phyloP scores from a whole-genome alignment of 1,139 yeast genomes.

The Hyphopichia fennica region DNA sequence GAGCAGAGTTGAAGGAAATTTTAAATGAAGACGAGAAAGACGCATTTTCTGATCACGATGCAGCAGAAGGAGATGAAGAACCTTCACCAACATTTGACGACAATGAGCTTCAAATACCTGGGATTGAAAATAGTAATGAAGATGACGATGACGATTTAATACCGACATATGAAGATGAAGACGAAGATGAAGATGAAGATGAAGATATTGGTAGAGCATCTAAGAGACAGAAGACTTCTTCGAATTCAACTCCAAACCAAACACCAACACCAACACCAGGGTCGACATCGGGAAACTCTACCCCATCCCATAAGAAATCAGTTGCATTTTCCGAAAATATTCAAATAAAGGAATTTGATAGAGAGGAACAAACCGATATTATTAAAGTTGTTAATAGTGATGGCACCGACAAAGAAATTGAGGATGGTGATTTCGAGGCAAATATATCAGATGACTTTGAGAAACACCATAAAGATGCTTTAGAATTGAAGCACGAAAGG shows the following conservation, averaged over 20 bases:
- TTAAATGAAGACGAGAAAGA: conserved; percentile 23
- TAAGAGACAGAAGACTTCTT: conserved; percentile 21
- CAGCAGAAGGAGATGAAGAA: conserved; percentile 16
- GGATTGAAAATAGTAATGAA: conserved; percentile 16
- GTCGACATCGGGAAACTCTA: conserved; percentile 26
- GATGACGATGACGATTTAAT: conserved; percentile 28
- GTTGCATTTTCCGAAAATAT: conserved; percentile 49
- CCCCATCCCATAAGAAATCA: conserved; percentile 31
- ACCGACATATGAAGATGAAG: conserved; percentile 38
- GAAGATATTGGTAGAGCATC: conserved; percentile 12
- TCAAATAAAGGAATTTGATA: conserved; percentile 44
- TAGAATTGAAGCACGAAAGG: conserved; percentile 30
- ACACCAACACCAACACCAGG: conserved; percentile 7
- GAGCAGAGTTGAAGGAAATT: conserved; percentile 47
- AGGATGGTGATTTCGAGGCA: conserved; percentile 15
- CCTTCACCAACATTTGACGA: conserved; percentile 19
- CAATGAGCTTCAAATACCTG: conserved; percentile 18
- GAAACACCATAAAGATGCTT: conserved; percentile 30
- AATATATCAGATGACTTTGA: conserved; percentile 15
- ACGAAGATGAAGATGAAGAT: conserved; percentile 28
- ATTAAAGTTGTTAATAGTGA: conserved; percentile 19
- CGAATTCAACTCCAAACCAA: conserved; percentile 4
- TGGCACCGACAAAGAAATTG: conserved; percentile 17
- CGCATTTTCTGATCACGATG: not conserved
- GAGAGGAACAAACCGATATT: conserved; percentile 32